Evolutionary conservation across 1,284 basidiomycete species (phyloP).

Genomic region (Ceratobasidium sp.): DNA sequence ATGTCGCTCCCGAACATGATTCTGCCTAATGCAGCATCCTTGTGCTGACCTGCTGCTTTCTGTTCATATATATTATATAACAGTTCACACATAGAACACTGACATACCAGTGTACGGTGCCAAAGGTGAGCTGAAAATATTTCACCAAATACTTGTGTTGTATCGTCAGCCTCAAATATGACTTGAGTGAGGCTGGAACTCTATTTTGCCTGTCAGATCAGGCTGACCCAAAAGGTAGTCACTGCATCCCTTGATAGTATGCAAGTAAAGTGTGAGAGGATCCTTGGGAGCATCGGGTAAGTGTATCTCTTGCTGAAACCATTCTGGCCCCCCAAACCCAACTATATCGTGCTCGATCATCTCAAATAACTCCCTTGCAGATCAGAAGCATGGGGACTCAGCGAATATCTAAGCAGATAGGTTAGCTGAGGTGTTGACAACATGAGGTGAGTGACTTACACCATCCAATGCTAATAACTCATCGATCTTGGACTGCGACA

Average conservation of each 20-base stretch:
- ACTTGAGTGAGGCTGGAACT: neutral
- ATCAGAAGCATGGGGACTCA: neutral
- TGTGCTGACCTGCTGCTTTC: neutral
- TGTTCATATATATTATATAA: neutral
- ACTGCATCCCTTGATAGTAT: neutral
- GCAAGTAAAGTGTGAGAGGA: neutral
- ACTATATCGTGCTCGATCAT: neutral
- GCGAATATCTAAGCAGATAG: neutral
- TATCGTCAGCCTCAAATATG: neutral
- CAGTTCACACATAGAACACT: too few relatives aligned
- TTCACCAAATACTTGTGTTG: neutral
- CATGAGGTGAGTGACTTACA: neutral
- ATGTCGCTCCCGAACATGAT: conserved; percentile 43
- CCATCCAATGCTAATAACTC: conserved; percentile 9
- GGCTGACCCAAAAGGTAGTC: conserved; percentile 6
- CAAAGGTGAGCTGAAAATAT: neutral
- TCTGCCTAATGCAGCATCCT: conserved; percentile 1
- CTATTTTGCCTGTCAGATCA: neutral
- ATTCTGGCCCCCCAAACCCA: conserved; percentile 5
- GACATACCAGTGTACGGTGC: conserved; percentile 1
- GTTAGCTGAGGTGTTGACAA: neutral
- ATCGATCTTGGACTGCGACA: conserved; percentile 13
- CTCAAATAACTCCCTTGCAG: neutral
- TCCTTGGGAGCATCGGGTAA: neutral
- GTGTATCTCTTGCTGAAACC: neutral